These are phyloP conservation scores for Sphaerulina vaccinii DNA, from an alignment of 2,329 filamentous ascomycete species.

Conservation along the genomic window DNA sequence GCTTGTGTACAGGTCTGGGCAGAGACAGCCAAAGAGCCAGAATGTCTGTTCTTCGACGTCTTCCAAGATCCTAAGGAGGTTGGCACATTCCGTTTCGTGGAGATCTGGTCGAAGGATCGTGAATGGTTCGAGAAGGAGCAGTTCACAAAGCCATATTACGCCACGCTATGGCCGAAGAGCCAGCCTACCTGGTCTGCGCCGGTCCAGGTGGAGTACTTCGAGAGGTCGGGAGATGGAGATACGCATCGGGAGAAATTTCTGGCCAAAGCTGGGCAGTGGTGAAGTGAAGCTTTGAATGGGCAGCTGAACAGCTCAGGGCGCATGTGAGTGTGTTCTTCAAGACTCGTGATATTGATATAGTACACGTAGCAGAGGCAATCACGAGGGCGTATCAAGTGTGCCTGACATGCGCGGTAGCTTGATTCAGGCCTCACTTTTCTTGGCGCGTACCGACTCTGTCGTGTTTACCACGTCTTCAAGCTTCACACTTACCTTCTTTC, in stretches of 20 bases:
- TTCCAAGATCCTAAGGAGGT: slow-evolving; percentile 19
- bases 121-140: slow-evolving; percentile 26
- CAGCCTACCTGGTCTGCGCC: slow-evolving; percentile 22
- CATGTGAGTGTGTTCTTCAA: no score
- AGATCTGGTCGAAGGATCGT: slow-evolving; percentile 23
- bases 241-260: slow-evolving; percentile 19
- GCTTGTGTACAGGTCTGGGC: slow-evolving; percentile 7
- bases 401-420: no score
- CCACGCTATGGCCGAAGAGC: slow-evolving; percentile 21
- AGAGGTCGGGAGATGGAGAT: slow-evolving; percentile 20
- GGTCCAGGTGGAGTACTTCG: slow-evolving; percentile 23
- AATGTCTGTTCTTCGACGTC: slow-evolving; percentile 26
- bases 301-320: no score
- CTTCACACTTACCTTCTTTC: no score
- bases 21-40: slow-evolving; percentile 22
- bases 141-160: slow-evolving; percentile 27
- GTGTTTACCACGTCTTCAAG: no score
- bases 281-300: not conserved
- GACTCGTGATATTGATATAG: not conserved
- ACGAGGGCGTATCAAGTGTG: no score
- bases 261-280: slow-evolving; percentile 13
- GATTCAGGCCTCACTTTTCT: no score
- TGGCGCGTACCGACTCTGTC: no score
- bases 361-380: no score
- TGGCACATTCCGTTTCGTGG: slow-evolving; percentile 24